Percentiles rank a stretch among this genome's conserved stretches.
phyloP scores from a whole-genome alignment of 1,139 yeast species.

The Maudiozyma humilis region DNA sequence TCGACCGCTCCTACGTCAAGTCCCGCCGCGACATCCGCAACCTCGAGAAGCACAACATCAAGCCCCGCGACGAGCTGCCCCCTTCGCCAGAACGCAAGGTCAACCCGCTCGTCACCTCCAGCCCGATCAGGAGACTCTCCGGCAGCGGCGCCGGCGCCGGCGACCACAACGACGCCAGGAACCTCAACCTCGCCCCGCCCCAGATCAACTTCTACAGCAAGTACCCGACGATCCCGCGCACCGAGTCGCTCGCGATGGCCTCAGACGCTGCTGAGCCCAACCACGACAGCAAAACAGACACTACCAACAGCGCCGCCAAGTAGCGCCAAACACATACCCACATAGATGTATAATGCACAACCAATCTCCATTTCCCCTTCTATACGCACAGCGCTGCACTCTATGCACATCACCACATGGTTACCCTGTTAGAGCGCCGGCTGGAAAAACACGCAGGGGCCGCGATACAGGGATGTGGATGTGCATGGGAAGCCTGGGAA shows the following conservation, averaged over 20 bases:
- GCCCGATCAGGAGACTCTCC: constrained; percentile 24
- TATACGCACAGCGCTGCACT: too few relatives aligned
- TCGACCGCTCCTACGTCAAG: constrained; percentile 28
- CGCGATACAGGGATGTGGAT: too few relatives aligned
- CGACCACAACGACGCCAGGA: constrained; percentile 1
- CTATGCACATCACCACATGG: too few relatives aligned
- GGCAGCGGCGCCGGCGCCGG: neutral
- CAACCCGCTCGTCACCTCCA: constrained; percentile 30
- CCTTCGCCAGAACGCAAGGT: constrained; percentile 29
- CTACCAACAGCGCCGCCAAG: neutral
- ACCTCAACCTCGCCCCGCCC: constrained; percentile 8
- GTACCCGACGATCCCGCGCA: constrained; percentile 29
- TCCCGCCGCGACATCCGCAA: constrained; percentile 29
- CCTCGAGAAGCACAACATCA: constrained; percentile 23
- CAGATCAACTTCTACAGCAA: constrained; percentile 22
- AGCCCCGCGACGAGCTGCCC: constrained; percentile 25
- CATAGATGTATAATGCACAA: too few relatives aligned
- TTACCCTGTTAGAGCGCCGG: too few relatives aligned
- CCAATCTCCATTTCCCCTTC: too few relatives aligned
- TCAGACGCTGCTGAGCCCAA: neutral
- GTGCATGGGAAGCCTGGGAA: too few relatives aligned
- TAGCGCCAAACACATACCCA: neutral
- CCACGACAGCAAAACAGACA: neutral
- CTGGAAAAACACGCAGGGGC: too few relatives aligned
- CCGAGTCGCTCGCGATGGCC: constrained; percentile 19